Conservation (phyloP, 2,329 filamentous ascomycete genomes). For the Ophiostoma ips region DNA sequence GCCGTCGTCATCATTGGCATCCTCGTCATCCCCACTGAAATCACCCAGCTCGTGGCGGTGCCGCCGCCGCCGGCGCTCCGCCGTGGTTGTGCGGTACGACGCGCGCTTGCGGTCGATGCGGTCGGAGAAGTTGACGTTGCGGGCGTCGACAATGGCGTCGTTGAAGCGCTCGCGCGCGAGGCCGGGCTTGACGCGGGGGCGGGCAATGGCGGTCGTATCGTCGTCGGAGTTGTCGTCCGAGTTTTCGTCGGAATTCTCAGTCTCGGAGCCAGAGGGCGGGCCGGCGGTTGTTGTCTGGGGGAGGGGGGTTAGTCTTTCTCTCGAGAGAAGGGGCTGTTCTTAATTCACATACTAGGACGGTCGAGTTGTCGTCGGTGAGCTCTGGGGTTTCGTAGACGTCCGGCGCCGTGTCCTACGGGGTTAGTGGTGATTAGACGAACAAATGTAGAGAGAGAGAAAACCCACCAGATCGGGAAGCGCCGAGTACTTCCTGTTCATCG, state of each 20-base stretch:
- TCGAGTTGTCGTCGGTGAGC: constrained; percentile 78
- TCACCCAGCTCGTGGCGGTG: constrained; percentile 50
- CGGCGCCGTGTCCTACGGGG: constrained; percentile 64
- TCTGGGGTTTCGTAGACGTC: constrained; percentile 97
- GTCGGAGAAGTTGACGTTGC: constrained; percentile 78
- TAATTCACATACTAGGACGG: constrained; percentile 52
- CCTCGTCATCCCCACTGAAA: constrained; percentile 41
- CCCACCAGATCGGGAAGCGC: constrained; percentile 64
- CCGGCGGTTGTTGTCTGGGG: constrained; percentile 39
- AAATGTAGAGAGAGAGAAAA: neutral
- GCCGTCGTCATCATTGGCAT: neutral
- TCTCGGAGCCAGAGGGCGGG: constrained; percentile 48
- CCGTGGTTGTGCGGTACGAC: constrained; percentile 62
- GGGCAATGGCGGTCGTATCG: constrained; percentile 65
- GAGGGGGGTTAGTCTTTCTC: too few species aligned
- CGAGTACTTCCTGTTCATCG: constrained; percentile 69
- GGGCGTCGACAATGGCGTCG: constrained; percentile 60
- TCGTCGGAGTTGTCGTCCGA: constrained; percentile 41
- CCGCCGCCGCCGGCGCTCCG: constrained; percentile 38
- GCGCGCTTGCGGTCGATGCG: constrained; percentile 69
- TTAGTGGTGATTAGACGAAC: neutral
- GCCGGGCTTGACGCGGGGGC: constrained; percentile 59
- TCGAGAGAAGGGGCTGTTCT: too few species aligned
- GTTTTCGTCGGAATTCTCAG: constrained; percentile 34
- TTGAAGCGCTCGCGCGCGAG: constrained; percentile 71